phyloP scores from a whole-genome alignment of 2,329 filamentous ascomycete species.

The Fusarium drepaniforme region DNA sequence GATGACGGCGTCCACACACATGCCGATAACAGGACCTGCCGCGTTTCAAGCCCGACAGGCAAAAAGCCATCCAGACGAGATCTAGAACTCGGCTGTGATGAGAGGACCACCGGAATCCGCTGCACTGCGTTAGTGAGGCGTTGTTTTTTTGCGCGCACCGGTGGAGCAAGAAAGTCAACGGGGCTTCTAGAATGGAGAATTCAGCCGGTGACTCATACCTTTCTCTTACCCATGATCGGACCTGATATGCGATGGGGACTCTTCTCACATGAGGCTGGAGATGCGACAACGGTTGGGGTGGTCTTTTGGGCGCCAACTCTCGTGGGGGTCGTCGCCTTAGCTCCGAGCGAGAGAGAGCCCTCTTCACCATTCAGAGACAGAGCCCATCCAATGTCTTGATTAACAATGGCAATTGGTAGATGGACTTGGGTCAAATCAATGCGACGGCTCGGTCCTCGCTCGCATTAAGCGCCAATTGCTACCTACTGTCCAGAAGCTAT shows the following conservation, averaged over 20 bases:
- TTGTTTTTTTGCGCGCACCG: constrained; percentile 21
- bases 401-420: constrained; percentile 4
- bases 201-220: constrained; percentile 30
- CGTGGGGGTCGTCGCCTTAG: constrained; percentile 20
- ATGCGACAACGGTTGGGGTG: constrained; percentile 2
- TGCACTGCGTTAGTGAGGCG: constrained; percentile 28
- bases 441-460: constrained; percentile 1
- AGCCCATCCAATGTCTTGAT: neutral
- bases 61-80: constrained; percentile 22
- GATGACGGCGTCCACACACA: constrained; percentile 24
- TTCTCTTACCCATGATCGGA: constrained; percentile 19
- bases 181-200: constrained; percentile 13
- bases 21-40: constrained; percentile 14
- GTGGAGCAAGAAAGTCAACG: constrained; percentile 25
- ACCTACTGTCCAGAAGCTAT: constrained; percentile 13
- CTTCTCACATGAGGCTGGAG: constrained; percentile 1
- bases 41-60: constrained; percentile 13
- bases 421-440: neutral
- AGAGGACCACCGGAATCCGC: constrained; percentile 34
- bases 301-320: constrained; percentile 18
- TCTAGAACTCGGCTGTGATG: constrained; percentile 39
- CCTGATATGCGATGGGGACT: neutral
- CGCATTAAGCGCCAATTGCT: constrained; percentile 13
- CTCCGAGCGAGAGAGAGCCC: neutral
- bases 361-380: constrained; percentile 10